A percentile compares a stretch with the other conserved stretches of the same genome.
Conservation (phyloP, 768 basidiomycete species). For the Suillus lakei region DNA sequence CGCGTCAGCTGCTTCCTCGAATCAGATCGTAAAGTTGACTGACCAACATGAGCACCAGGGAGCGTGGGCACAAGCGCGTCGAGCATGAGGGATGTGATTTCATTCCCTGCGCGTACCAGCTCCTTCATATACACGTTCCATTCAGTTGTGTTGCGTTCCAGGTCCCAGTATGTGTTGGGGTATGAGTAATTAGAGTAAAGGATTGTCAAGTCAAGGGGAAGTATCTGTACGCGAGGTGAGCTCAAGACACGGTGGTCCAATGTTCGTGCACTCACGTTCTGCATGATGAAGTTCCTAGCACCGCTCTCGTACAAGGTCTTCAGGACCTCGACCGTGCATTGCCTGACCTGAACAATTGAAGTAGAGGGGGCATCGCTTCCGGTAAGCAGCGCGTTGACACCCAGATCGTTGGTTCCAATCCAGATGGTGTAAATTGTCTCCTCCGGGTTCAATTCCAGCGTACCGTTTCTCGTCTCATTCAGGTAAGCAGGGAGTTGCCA, state of each 20-base stretch:
- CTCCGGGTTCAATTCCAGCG: slow-evolving; percentile 41
- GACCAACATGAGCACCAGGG: slow-evolving; percentile 62
- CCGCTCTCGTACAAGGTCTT: slow-evolving; percentile 58
- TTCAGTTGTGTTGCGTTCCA: slow-evolving; percentile 56
- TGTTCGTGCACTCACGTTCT: slow-evolving; percentile 52
- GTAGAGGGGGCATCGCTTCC: slow-evolving; percentile 49
- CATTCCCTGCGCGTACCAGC: slow-evolving; percentile 55
- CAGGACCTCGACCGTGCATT: slow-evolving; percentile 65
- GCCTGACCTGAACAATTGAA: slow-evolving; percentile 60
- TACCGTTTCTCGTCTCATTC: slow-evolving; percentile 44
- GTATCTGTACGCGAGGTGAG: slow-evolving; percentile 47
- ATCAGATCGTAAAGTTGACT: slow-evolving; percentile 15
- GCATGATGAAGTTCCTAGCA: slow-evolving; percentile 70
- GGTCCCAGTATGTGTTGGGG: slow-evolving; percentile 54
- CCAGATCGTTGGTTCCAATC: slow-evolving; percentile 74
- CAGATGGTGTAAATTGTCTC: slow-evolving; percentile 68
- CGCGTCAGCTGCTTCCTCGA: not conserved
- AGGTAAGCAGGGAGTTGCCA: slow-evolving; percentile 54
- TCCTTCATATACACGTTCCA: slow-evolving; percentile 63
- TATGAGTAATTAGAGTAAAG: slow-evolving; percentile 54
- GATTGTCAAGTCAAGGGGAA: slow-evolving; percentile 55
- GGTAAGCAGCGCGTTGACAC: slow-evolving; percentile 55
- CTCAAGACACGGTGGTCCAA: not conserved
- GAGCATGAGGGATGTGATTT: slow-evolving; percentile 54
- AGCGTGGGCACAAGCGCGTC: slow-evolving; percentile 51